Base-by-base conservation (phyloP, 108 stramenopile species). In the Stephanodiscus minutulus region DNA sequence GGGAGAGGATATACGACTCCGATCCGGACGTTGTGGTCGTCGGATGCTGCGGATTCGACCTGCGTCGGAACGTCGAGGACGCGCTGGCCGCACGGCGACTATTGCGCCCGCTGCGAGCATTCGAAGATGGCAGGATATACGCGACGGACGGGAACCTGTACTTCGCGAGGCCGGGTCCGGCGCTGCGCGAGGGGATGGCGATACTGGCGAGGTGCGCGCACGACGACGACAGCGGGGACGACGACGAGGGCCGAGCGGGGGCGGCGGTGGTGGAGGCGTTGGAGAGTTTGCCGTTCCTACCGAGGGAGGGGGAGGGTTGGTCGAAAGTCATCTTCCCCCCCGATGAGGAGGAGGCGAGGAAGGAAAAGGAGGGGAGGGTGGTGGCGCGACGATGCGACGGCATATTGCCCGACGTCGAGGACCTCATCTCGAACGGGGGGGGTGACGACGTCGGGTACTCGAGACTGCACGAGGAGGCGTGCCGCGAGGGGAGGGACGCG, bases 41-140 rank as follows among this genome's bases (percentile, higher is more conserved):
- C 9, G 94, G 84, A 7, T 93, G 93, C 52, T 97, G 96, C 68
- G 96, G 96, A 10, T 95, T 97, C 73, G 89, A 94, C 83, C 64
- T 94, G 41, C 75, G 84, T 55, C 85, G 94, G n/a, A 94, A 93
- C 58, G 56, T 69, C 31, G 36, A 75, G 8, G 93, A 96, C 77
- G 79, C 82, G 10, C 17, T 47, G n/a, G 33, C 73, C 2, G 53
- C 75, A 37, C 48, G 61, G 17, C 62, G 74, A 20, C 70, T 64
- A 31, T 64, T 87, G 64, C 79, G 80, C 61, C 66, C 74, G 18
- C 65, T 94, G 4, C 75, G 87, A 43, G 93, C 93, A 20, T 83
- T 71, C 25, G 61, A 73, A 22, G 64, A 77, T 22, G 68, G 61
- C 7, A 61, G 77, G 41, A 86, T 97, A 33, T 93, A 77, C 68